Base-by-base conservation (phyloP, 1,284 basidiomycete genomes). In the Polyporus tsugae region DNA sequence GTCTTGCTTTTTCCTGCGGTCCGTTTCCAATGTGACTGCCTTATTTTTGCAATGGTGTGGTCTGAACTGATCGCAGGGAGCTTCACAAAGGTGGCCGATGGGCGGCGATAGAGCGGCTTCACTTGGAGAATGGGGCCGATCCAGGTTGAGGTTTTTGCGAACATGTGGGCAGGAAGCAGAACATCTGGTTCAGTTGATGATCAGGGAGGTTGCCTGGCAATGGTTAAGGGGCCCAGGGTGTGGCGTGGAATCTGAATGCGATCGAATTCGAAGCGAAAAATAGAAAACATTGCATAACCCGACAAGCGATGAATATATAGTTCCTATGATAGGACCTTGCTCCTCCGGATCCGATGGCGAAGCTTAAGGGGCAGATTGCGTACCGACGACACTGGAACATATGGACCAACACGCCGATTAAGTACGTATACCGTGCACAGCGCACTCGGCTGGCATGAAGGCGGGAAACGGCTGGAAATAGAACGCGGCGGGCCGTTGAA, bases 341-440 rank as follows among this genome's bases (percentile, higher is more conserved):
- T 11, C 22, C 22, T 11, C 2, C 13, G 22, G 22, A 10, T 49
- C 46, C 22, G 39, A 38, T 60, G 38, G 35, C 19, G 58, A 42
- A 44, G 59, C 59, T 17, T 19, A 33, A 60, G n/a, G 29, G 59
- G 39, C 42, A 60, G 35, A 41, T 41, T 33, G 60, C 25, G 41
- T 60, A 17, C 17, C 52, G 25, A 15, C 55, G 17, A 38, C n/a
- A 58, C 22, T 33, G 55, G 55, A 36, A 38, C 36, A 58, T 19
- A 22, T 62, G 60, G 60, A 52, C 60, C 60, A 49, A 38, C 60
- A 62, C 25, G 44, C 33, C 60, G 39, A 60, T n/a, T 9, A 60
- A 29, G n/a, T n/a, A n/a, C n/a, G n/a, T n/a, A n/a, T n/a, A n/a
- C 39, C 19, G 44, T 42, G 44, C 44, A 42, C 25, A 19, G 11